Evolutionary conservation across 441 rosid genomes (phyloP).

Genomic region (Adansonia rubrostipa): DNA sequence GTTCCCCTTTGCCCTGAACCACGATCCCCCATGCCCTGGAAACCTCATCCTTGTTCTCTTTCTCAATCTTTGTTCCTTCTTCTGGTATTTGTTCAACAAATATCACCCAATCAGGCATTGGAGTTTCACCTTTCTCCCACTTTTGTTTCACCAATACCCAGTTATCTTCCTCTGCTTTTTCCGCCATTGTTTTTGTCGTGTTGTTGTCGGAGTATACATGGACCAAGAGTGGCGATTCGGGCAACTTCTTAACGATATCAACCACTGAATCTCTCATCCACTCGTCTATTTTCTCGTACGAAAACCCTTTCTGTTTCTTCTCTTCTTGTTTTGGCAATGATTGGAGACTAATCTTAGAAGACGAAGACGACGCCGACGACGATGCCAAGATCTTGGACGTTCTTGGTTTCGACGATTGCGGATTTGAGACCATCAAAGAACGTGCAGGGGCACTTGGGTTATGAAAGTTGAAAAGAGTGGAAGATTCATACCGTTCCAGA

Average conservation of each 20-base stretch:
- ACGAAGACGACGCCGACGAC: background rate
- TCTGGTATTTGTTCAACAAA: conserved; percentile 58
- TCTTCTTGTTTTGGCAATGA: conserved; percentile 8
- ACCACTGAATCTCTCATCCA: conserved; percentile 81
- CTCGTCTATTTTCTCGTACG: conserved; percentile 55
- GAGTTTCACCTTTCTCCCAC: conserved; percentile 56
- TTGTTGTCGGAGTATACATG: conserved; percentile 53
- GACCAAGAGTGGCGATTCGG: conserved; percentile 69
- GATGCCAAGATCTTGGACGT: conserved; percentile 21
- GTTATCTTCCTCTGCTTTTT: conserved; percentile 49
- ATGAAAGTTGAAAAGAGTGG: conserved; percentile 9
- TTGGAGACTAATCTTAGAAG: conserved; percentile 24
- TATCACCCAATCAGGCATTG: conserved; percentile 66
- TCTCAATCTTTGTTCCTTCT: conserved; percentile 27
- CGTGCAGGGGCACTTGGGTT: conserved; percentile 12
- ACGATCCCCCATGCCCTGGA: conserved; percentile 62
- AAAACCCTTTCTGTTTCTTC: conserved; percentile 24
- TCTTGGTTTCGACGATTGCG: conserved; percentile 9
- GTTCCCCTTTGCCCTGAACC: conserved; percentile 53
- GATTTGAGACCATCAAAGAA: conserved; percentile 16
- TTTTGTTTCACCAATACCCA: conserved; percentile 50
- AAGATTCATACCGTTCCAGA: conserved; percentile 1
- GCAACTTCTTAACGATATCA: conserved; percentile 73
- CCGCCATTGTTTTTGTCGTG: conserved; percentile 43
- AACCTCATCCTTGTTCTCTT: conserved; percentile 1